Evolutionary conservation across 345 rosid species (phyloP), one percentile per base, ranked within the genome.

Genomic region (Euphorbia tirucalli): DNA sequence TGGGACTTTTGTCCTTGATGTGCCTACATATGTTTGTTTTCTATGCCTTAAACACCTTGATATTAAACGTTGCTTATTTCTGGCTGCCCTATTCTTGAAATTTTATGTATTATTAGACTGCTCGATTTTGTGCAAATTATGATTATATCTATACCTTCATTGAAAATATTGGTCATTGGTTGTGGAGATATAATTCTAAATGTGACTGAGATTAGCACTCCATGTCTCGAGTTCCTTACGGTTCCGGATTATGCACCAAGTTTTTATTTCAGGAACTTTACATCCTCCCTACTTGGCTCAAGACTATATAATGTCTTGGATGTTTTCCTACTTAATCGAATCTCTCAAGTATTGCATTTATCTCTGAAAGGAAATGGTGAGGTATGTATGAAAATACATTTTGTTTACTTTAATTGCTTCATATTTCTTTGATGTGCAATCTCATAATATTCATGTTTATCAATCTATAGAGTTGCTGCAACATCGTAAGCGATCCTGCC

Each of bases 81-180:
- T n/a, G 16, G 74, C 2, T 76, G 75, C n/a, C 57, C 61, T 11
- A 1, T 15, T 6, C 70, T 75, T 4, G 59, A 75, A 8, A 69
- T 41, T 22, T 10, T 75, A 35, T 5, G 0, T 11, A 14, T 69
- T 2, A 3, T 4, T 1, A 11, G 25, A 2, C 3, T 14, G 16
- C 0, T 0, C 0, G 56, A 18, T 2, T 37, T 3, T 63, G 27
- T 56, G 16, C 22, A 13, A 11, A 43, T 5, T 41, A 19, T 65
- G 31, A 55, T 43, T 35, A 67, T 77, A 11, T 22, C 11, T 28
- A 16, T 13, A 22, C 41, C 60, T 59, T 44, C 71, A 18, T 25
- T 66, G 8, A 19, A 58, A 62, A 24, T 37, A 37, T 11, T 59
- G 35, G 7, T 43, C 8, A 50, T 39, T 27, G n/a, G n/a, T n/a